These are phyloP conservation scores for Suillus discolor DNA, from an alignment of 768 basidiomycete genomes.

Conservation along the genomic window DNA sequence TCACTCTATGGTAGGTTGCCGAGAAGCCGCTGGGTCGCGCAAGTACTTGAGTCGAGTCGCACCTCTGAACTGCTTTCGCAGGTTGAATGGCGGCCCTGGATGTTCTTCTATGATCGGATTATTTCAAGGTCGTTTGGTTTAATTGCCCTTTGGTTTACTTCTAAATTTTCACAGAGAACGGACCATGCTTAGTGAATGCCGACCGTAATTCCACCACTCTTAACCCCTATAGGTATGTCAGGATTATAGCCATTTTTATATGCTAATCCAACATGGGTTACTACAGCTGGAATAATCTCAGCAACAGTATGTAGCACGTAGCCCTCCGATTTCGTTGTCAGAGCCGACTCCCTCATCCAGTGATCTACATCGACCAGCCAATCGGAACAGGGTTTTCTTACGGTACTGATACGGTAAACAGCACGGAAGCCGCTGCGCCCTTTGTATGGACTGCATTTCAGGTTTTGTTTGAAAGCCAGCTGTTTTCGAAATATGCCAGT, in stretches of 20 bases:
- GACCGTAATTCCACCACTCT: constrained; percentile 53
- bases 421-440: too few relatives aligned
- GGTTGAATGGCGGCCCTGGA: constrained; percentile 64
- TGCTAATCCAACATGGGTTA: too few relatives aligned
- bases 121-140: constrained; percentile 50
- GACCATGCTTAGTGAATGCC: constrained; percentile 61
- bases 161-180: constrained; percentile 47
- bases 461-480: too few relatives aligned
- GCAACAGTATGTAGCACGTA: constrained; percentile 51
- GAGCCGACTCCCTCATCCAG: constrained; percentile 30
- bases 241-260: neutral
- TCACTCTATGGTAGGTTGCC: constrained; percentile 57
- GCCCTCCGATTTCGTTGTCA: neutral
- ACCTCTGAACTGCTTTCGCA: constrained; percentile 17
- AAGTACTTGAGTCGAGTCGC: neutral
- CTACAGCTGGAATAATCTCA: constrained; percentile 65
- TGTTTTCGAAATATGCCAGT: too few relatives aligned
- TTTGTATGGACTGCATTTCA: too few relatives aligned
- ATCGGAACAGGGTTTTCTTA: constrained; percentile 44
- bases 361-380: constrained; percentile 74
- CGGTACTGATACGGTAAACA: too few relatives aligned
- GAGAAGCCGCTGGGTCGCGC: neutral
- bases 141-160: neutral
- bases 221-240: constrained; percentile 61
- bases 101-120: constrained; percentile 67